A percentile compares a stretch with the other conserved stretches of the same genome.
phyloP scores from a whole-genome alignment of 2,329 filamentous ascomycete genomes.

The Coniochaeta pulveracea region DNA sequence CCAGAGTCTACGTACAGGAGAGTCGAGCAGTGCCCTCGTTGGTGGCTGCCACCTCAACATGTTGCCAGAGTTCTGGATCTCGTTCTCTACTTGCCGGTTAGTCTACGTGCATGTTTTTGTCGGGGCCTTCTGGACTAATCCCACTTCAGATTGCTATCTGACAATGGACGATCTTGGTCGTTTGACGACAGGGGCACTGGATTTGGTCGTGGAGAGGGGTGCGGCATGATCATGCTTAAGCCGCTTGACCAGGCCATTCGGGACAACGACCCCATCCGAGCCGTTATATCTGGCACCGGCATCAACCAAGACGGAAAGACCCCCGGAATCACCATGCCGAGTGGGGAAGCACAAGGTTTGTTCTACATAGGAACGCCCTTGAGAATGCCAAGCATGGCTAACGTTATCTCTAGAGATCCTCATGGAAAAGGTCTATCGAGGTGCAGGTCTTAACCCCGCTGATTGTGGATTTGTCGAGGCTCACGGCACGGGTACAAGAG shows the following conservation, averaged over 20 bases:
- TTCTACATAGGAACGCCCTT: background rate
- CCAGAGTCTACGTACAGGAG: conserved; percentile 33
- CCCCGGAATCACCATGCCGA: conserved; percentile 46
- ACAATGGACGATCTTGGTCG: conserved; percentile 38
- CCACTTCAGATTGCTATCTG: conserved; percentile 31
- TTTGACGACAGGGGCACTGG: conserved; percentile 42
- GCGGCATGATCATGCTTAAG: conserved; percentile 44
- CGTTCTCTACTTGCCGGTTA: conserved; percentile 30
- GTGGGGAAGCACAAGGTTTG: conserved; percentile 31
- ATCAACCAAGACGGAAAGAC: conserved; percentile 46
- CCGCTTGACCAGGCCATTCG: conserved; percentile 39
- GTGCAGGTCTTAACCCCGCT: conserved; percentile 24
- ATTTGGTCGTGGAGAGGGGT: conserved; percentile 51
- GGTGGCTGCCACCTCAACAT: conserved; percentile 35
- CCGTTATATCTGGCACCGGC: conserved; percentile 36
- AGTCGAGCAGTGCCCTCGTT: conserved; percentile 33
- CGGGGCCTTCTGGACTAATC: conserved; percentile 10
- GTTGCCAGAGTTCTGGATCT: conserved; percentile 33
- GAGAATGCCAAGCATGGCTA: conserved; percentile 6
- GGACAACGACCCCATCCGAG: conserved; percentile 42
- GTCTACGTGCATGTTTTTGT: conserved; percentile 16
- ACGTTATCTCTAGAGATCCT: conserved; percentile 19
- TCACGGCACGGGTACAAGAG: conserved; percentile 44
- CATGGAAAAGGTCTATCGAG: conserved; percentile 30
- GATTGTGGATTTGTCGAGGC: conserved; percentile 35